These are phyloP conservation scores for Salix koriyanagi DNA, from an alignment of 345 rosid genomes.

Conservation along the genomic window DNA sequence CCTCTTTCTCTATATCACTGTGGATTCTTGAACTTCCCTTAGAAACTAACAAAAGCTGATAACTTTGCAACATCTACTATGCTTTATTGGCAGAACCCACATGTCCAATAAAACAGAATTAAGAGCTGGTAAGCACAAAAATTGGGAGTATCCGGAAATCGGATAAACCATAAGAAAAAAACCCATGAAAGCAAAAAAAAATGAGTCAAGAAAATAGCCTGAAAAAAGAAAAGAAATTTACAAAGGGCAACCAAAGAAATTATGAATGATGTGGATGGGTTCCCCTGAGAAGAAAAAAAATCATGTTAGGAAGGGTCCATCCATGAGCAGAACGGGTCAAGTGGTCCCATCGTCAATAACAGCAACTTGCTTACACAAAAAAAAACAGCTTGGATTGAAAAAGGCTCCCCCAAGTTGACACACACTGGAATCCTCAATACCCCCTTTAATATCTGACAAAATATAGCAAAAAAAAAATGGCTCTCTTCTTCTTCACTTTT, in stretches of 20 bases:
- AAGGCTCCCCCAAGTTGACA: slow-evolving; percentile 35
- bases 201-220: neutral
- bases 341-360: slow-evolving; percentile 44
- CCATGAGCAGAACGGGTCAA: slow-evolving; percentile 27
- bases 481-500: neutral
- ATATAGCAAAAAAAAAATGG: slow-evolving; percentile 1
- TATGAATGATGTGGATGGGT: slow-evolving; percentile 54
- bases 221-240: slow-evolving; percentile 15
- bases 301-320: slow-evolving; percentile 25
- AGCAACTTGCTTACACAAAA: slow-evolving; percentile 25
- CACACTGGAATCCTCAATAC: slow-evolving; percentile 35
- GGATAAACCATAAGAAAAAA: slow-evolving; percentile 13
- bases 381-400: slow-evolving; percentile 41
- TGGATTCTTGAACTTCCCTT: neutral
- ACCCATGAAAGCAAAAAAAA: slow-evolving; percentile 5
- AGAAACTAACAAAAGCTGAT: neutral
- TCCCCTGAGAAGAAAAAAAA: slow-evolving; percentile 39
- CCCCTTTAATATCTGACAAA: slow-evolving; percentile 47
- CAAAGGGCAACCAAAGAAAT: slow-evolving; percentile 45
- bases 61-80: neutral
- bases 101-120: slow-evolving; percentile 11
- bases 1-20: slow-evolving; percentile 9
- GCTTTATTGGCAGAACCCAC: neutral
- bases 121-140: slow-evolving; percentile 29
- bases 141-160: slow-evolving; percentile 25